Conservation (phyloP, 2,329 filamentous ascomycete genomes). For the Stachybotrys elegans region DNA sequence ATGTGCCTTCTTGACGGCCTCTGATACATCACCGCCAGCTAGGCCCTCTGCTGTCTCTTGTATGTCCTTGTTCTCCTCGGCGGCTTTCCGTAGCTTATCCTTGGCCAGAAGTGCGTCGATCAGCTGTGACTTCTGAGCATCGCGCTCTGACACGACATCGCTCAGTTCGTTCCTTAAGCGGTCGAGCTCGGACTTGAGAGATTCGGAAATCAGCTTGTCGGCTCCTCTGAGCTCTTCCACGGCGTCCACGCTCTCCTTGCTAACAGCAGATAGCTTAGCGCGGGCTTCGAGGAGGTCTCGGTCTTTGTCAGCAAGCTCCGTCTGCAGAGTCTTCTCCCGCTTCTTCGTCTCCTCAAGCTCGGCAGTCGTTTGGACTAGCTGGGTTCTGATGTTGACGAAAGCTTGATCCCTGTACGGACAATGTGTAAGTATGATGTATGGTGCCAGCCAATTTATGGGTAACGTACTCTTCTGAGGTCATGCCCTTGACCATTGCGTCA, state of each 20-base stretch:
- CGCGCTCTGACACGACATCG: slow-evolving; percentile 44
- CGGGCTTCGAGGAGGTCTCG: slow-evolving; percentile 49
- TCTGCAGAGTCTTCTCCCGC: slow-evolving; percentile 37
- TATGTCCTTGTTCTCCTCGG: slow-evolving; percentile 40
- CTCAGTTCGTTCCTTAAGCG: slow-evolving; percentile 47
- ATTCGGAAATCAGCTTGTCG: slow-evolving; percentile 53
- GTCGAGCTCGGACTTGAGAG: slow-evolving; percentile 54
- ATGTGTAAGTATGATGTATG: slow-evolving; percentile 34
- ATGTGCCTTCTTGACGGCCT: slow-evolving; percentile 33
- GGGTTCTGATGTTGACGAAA: slow-evolving; percentile 45
- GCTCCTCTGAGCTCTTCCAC: slow-evolving; percentile 55
- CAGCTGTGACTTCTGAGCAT: slow-evolving; percentile 55
- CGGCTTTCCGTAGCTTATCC: slow-evolving; percentile 52
- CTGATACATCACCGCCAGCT: slow-evolving; percentile 27
- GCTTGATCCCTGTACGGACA: slow-evolving; percentile 46
- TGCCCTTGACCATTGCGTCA: slow-evolving; percentile 45
- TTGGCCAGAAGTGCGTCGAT: slow-evolving; percentile 56
- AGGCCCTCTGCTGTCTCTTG: slow-evolving; percentile 30
- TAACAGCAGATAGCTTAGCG: slow-evolving; percentile 49
- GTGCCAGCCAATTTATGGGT: slow-evolving; percentile 13
- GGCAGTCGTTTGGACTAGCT: slow-evolving; percentile 37
- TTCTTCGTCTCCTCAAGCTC: slow-evolving; percentile 44
- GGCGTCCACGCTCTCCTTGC: slow-evolving; percentile 48
- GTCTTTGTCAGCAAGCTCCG: slow-evolving; percentile 46
- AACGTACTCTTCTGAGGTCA: slow-evolving; percentile 53